Base-by-base conservation (phyloP, 2,329 filamentous ascomycete species). In the Rasamsonia emersonii region DNA sequence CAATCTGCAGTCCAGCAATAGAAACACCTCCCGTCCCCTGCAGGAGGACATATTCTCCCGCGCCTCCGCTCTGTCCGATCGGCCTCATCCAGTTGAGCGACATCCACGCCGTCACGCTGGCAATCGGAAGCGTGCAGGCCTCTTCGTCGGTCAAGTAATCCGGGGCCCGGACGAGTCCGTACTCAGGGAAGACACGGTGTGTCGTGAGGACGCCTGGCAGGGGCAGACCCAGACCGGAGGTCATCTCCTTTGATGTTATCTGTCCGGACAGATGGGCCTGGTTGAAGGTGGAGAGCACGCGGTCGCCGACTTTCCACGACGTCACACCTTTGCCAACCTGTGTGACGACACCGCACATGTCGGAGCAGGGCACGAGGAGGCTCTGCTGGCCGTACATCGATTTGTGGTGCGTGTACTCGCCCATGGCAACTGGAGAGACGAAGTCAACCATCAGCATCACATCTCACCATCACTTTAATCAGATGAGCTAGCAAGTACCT, bases 341-440 rank as follows among this genome's bases (percentile, higher is more conserved):
- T 2, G 72, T 59, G 27, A 84, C 62, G 6, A 66, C 65, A 26
- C 79, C 80, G 56, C 77, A 80, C 67, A 80, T 81, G 54, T 85
- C 80, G 14, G 77, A 80, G 54, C 75, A 79, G 2, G 78, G 77
- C 1, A 83, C 73, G 9, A 82, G 45, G 34, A 64, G 37, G 32
- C 56, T 32, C 32, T 53, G 40, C 37, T 59, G 47, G 15, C 23
- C 16, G 13, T 16, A 56, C 27, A 75, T 58, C 3, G 67, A 65
- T 43, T 70, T 67, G 59, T 82, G 76, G 54, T 83, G 77, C 49
- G 65, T 75, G 60, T 82, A 84, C 9, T 74, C 62, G 18, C 79
- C 79, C 61, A 70, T 77, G 47, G 65, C 66, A 13, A 83, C 79
- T 79, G 37, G 24, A 35, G 9, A 42, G 36, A 13, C n/a, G 16